Base-by-base conservation (phyloP, 1,139 yeast genomes). In the Magnusiomyces tetraspermus region DNA sequence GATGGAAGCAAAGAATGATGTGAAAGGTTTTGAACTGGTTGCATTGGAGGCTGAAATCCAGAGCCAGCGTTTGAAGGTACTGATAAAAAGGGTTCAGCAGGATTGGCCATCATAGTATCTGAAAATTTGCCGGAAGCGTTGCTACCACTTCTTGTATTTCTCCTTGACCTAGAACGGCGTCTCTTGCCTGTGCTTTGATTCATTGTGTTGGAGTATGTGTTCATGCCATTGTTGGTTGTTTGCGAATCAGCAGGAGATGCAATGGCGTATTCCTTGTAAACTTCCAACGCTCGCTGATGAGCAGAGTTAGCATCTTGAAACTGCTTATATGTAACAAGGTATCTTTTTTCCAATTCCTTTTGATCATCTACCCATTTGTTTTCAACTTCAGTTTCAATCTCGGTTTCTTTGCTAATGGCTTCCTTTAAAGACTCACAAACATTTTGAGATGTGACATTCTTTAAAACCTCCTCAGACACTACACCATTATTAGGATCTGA, bases 301-400 rank as follows among this genome's bases (percentile, higher is more conserved):
- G 60, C 57, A 31, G 57, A 59, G 17, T 58, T 58, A 1, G 71
- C 68, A 21, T 62, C 66, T 46, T 66, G 64, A 50, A 64, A 68
- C 47, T 60, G 59, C 28, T 61, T 58, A 48, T 64, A 62, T n/a
- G 66, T 68, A 43, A 59, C 58, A 15, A 68, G 57, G 48, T 69
- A 68, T 2, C 70, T 57, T 44, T 63, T 57, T 51, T 67, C 71
- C 31, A 68, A 60, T n/a, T 59, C 63, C 44, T 66, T 66, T 50
- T 68, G 71, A 2, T 59, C 60, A 43, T 59, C 59, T 33, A 59
- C 57, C 72, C 72, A 69, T 11, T 60, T 60, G 8, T 57, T 59
- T 49, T 69, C 71, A 11, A 64, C 60, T 48, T 58, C 59, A 37
- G 52, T 51, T 38, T 66, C 68, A 23, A 52, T 53, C 8, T 57